Evolutionary conservation across 73 alveolate genomes (phyloP), one percentile per base, ranked within the genome.

Genomic region (Tetrahymena thermophila): DNA sequence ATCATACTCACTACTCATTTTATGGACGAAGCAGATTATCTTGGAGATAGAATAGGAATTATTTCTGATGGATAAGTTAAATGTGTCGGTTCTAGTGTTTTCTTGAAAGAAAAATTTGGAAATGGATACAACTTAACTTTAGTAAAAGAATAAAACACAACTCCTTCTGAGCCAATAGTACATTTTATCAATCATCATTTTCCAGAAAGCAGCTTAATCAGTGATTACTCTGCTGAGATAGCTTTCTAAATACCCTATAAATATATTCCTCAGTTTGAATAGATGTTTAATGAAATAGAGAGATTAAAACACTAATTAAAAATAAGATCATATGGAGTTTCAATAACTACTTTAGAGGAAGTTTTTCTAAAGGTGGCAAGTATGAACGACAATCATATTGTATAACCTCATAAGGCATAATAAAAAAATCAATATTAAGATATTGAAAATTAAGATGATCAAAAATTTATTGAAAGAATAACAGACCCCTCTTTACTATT

Each of bases 41-140:
- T 97, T 16, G 98, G 98, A 38, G 98, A 97, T 93, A 83, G 98
- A 31, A 97, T 97, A 35, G 98, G 98, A 23, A 97, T 97, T 58
- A 97, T 97, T 97, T 58, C 98, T 25, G 97, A 93, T 21, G 98
- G 98, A 21, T 56, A 93, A 94, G 44, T 97, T 13, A 57, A 94
- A 13, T 97, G 98, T 85, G 34, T 85, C 6, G 98, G 98, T 10
- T 83, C 97, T 40, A 71, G 96, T 16, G 96, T 95, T 28, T 97
- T 97, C 93, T 94, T 97, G 38, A 97, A 97, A 55, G 96, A 96
- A 93, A 96, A 94, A 93, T 96, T 94, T 95, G 98, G 98, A 1
- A 98, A 96, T 37, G 99, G 98, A 83, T 98, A 98, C 98, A 97
- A 98, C 94, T 94, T 98, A 94, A 98, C 98, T 93, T 93, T 98